Conservation (phyloP, 495 filamentous ascomycete genomes). For the Parathielavia hyrcaniae region DNA sequence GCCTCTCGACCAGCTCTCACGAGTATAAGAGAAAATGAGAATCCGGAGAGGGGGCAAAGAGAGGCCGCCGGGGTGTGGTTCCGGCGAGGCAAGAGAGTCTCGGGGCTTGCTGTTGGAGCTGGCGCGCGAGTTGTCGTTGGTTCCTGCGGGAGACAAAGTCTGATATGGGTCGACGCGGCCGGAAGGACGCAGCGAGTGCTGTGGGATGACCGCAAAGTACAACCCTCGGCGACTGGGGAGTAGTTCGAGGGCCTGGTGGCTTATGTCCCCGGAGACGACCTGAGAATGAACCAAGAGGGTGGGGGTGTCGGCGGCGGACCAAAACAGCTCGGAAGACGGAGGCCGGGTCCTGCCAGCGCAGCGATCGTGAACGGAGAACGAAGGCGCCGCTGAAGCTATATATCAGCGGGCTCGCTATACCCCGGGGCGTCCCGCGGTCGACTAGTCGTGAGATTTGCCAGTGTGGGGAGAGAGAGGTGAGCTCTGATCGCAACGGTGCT, state of each 20-base stretch:
- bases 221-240: constrained; percentile 6
- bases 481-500: background rate
- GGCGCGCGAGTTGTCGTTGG: background rate
- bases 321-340: constrained; percentile 11
- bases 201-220: background rate
- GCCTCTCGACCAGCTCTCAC: background rate
- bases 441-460: constrained; percentile 14
- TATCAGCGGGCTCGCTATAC: constrained; percentile 23
- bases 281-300: constrained; percentile 5
- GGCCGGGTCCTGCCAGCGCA: constrained; percentile 22
- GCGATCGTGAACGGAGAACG: constrained; percentile 4
- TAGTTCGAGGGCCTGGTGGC: constrained; percentile 15
- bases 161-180: background rate
- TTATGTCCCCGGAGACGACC: constrained; percentile 25
- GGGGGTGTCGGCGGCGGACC: constrained; percentile 5
- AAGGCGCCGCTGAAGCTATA: constrained; percentile 25
- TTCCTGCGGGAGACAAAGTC: constrained; percentile 1
- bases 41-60: background rate
- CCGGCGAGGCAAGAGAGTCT: background rate
- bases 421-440: constrained; percentile 14
- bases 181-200: background rate
- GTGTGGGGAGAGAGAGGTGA: constrained; percentile 10
- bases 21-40: constrained; percentile 4
- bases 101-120: constrained; percentile 1
- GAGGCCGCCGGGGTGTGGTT: background rate